Evolutionary conservation across 2,329 filamentous ascomycete species (phyloP), one percentile per base, ranked within the genome.

Genomic region (Diaporthe sp.): DNA sequence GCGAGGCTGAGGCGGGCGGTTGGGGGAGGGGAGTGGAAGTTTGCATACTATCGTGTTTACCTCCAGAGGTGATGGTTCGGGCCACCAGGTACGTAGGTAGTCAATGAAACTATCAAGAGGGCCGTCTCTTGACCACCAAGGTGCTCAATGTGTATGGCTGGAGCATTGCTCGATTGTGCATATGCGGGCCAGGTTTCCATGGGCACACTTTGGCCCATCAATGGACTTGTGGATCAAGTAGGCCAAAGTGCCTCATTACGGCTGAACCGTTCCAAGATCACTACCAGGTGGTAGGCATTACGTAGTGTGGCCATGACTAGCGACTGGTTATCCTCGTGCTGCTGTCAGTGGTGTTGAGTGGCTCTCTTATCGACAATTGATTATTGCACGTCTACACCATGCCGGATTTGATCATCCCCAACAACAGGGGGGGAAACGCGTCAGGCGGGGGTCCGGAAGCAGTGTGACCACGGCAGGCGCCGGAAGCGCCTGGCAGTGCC

Each of bases 11-110:
- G 59, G 67, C 62, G 65, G 62, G 68, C 44, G 68, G 74, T 79
- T 28, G 79, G 69, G 12, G 77, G 73, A 2, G 80, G 77, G 4
- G 73, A 46, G 62, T 77, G 81, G 77, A 81, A 79, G 75, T 83
- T 82, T 78, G 67, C 62, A 34, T 76, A 80, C 51, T 85, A 84
- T 75, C 79, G 82, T 31, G 82, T 84, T 12, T 84, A 82, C 71
- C 73, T 84, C 28, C 79, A 81, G 53, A 76, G 76, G 77, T 80
- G 75, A 78, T 31, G 2, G 42, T 17, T 22, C 4, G 34, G 34
- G 34, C 34, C 34, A 34, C 1, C 34, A 34, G 34, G 31, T 34
- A 44, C 1, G 1, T 9, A 34, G 31, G 34, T 34, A 44, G 15
- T 34, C n/a, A 22, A 22, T 28, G 13, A 28, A 28, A 44, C 13